Percentiles rank a stretch among this genome's conserved stretches.
phyloP scores from a whole-genome alignment of 441 rosid species.

The Erodium chrysanthum region DNA sequence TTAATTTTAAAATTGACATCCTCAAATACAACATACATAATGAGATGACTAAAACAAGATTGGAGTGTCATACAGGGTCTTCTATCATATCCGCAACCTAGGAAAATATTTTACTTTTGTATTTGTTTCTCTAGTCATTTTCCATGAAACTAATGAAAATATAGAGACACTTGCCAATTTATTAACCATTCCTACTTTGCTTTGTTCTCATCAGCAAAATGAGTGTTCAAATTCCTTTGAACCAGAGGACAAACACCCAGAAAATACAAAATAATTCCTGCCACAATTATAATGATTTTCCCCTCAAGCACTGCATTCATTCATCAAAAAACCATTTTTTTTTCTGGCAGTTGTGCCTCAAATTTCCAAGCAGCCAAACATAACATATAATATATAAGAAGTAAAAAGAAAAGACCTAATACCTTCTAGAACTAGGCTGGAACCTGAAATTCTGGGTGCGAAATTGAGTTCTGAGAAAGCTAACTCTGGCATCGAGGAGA shows the following conservation, averaged over 20 bases:
- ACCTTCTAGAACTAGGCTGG: conserved; percentile 36
- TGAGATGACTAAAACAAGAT: neutral
- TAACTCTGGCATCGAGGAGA: conserved; percentile 30
- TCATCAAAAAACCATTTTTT: no score
- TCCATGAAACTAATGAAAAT: no score
- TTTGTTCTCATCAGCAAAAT: no score
- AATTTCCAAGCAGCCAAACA: neutral
- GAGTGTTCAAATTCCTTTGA: no score
- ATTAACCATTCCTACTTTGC: no score
- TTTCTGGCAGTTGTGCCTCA: no score
- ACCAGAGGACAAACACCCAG: neutral
- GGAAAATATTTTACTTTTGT: no score
- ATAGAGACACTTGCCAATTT: no score
- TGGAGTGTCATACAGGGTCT: neutral
- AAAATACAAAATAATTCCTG: neutral
- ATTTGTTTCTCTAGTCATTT: no score
- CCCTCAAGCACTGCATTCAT: no score
- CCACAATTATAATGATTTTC: no score
- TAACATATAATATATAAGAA: neutral
- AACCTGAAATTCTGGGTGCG: conserved; percentile 28
- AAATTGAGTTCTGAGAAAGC: conserved; percentile 30
- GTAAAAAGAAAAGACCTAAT: conserved; percentile 9
- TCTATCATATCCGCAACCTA: no score
- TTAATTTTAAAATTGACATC: neutral
- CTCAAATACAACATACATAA: neutral